A percentile compares a stretch with the other conserved stretches of the same genome.
phyloP scores from a whole-genome alignment of 345 rosid genomes.

The Eucalyptus curtisii region DNA sequence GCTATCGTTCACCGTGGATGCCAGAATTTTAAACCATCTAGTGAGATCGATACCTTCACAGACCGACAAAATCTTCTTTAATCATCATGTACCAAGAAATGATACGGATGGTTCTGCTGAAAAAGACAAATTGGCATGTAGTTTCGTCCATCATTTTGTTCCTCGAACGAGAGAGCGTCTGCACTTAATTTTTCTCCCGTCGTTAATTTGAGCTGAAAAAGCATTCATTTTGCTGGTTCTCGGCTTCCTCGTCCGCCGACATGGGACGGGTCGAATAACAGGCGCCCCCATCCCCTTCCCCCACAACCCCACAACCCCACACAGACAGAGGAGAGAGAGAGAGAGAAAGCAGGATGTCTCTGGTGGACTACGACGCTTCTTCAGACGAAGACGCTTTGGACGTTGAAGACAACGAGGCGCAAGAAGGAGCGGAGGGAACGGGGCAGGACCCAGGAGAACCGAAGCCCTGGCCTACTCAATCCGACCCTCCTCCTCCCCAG shows the following conservation, averaged over 20 bases:
- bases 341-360: constrained; percentile 31
- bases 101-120: neutral
- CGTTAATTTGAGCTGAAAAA: neutral
- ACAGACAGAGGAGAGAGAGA: neutral
- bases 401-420: neutral
- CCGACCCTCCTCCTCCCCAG: neutral
- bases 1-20: neutral
- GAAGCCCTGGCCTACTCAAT: neutral
- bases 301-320: neutral
- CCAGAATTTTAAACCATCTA: neutral
- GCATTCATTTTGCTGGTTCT: neutral
- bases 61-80: neutral
- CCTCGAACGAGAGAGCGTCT: neutral
- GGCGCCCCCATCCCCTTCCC: neutral
- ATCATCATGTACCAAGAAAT: neutral
- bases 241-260: neutral
- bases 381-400: constrained; percentile 36
- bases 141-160: neutral
- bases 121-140: neutral
- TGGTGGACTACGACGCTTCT: constrained; percentile 64
- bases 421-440: neutral
- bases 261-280: neutral
- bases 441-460: neutral
- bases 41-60: neutral
- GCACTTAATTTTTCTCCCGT: neutral